A percentile compares a stretch with the other conserved stretches of the same genome.
phyloP scores from a whole-genome alignment of 1,284 basidiomycete genomes.

The Takashimella tepidaria region DNA sequence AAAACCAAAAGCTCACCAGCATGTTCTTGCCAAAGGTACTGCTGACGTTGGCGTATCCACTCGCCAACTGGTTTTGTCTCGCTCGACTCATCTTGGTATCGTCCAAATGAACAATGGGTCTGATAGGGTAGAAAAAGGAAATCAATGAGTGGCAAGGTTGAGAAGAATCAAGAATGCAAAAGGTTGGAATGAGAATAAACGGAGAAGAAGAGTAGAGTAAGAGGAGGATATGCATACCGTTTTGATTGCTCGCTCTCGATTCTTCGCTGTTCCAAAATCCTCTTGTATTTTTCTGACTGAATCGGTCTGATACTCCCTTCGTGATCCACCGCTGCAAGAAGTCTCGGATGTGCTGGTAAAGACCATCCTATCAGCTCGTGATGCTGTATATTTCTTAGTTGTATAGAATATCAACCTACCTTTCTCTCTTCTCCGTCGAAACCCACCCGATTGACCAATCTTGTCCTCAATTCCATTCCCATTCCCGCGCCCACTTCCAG shows the following conservation, averaged over 20 bases:
- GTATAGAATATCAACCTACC: constrained; percentile 10
- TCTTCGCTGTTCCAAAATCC: constrained; percentile 46
- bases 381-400: too few species aligned
- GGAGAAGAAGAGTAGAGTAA: too few species aligned
- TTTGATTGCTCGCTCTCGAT: constrained; percentile 47
- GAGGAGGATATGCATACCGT: too few species aligned
- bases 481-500: constrained; percentile 6
- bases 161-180: too few species aligned
- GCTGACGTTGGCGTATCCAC: constrained; percentile 33
- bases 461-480: constrained; percentile 10
- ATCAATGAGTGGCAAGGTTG: too few species aligned
- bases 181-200: neutral
- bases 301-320: constrained; percentile 40
- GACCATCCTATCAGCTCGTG: too few species aligned
- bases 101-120: constrained; percentile 48
- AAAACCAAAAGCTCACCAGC: constrained; percentile 34
- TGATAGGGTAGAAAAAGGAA: too few species aligned
- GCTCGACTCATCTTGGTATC: constrained; percentile 32
- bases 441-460: constrained; percentile 2
- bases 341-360: constrained; percentile 24
- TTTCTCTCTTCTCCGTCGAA: neutral
- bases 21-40: constrained; percentile 34
- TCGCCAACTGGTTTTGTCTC: constrained; percentile 39
- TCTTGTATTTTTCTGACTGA: constrained; percentile 47
- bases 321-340: constrained; percentile 39